Percentiles rank a stretch among this genome's conserved stretches.
Evolutionary conservation across 1,284 basidiomycete genomes (phyloP).

Genomic region (Cutaneotrichosporon dermatis): DNA sequence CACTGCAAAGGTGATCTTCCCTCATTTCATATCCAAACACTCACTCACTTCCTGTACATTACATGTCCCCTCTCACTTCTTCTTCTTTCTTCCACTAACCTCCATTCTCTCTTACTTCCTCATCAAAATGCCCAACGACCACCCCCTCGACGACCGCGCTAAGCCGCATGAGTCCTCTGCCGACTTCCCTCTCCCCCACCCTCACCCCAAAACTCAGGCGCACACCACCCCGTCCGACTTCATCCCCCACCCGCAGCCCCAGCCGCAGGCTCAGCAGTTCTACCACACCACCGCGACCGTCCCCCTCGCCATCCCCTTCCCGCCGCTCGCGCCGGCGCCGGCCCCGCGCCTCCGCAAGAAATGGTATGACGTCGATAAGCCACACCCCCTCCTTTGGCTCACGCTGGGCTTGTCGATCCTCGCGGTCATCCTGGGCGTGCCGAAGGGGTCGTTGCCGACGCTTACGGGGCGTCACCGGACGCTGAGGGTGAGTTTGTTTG

Average conservation of each 20-base stretch:
- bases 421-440: slow-evolving; percentile 39
- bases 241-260: not conserved
- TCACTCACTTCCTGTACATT: too few relatives aligned
- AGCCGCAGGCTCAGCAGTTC: not conserved
- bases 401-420: slow-evolving; percentile 32
- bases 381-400: slow-evolving; percentile 44
- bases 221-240: too few relatives aligned
- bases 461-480: slow-evolving; percentile 42
- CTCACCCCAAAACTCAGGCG: too few relatives aligned
- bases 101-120: too few relatives aligned
- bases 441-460: slow-evolving; percentile 41
- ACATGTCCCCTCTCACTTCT: too few relatives aligned
- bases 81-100: too few relatives aligned
- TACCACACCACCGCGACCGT: not conserved
- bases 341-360: not conserved
- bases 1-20: too few relatives aligned
- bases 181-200: too few relatives aligned
- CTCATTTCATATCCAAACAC: too few relatives aligned
- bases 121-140: too few relatives aligned
- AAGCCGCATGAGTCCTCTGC: too few relatives aligned
- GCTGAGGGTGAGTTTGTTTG: slow-evolving; percentile 32
- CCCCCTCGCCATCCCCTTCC: not conserved
- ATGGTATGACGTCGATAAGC: slow-evolving; percentile 4
- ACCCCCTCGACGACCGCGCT: too few relatives aligned
- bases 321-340: not conserved